phyloP scores from a whole-genome alignment of 371 early-diverging fungal genomes.

The Mucor ambiguus region DNA sequence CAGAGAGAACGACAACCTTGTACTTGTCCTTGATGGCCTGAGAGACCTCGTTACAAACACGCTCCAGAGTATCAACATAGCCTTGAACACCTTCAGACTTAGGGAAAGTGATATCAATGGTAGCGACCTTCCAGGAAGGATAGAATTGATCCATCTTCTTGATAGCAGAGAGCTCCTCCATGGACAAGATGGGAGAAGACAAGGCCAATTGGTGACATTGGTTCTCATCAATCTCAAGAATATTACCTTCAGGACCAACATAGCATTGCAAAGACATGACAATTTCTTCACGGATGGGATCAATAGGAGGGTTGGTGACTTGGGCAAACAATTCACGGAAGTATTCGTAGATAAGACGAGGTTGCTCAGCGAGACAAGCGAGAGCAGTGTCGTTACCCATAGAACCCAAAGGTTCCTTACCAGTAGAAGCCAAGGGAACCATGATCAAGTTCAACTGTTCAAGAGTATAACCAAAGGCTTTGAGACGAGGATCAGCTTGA shows the following conservation, averaged over 20 bases:
- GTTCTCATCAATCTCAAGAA: conserved; percentile 77
- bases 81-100: conserved; percentile 76
- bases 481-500: conserved; percentile 79
- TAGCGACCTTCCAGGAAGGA: conserved; percentile 78
- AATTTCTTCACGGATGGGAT: conserved; percentile 97
- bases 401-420: conserved; percentile 96
- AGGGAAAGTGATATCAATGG: conserved; percentile 88
- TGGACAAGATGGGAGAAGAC: conserved; percentile 84
- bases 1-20: conserved; percentile 86
- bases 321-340: conserved; percentile 97
- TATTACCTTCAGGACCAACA: conserved; percentile 94
- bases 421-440: conserved; percentile 82
- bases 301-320: conserved; percentile 97
- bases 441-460: conserved; percentile 92
- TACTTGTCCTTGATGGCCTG: conserved; percentile 79
- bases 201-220: conserved; percentile 83
- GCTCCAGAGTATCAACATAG: conserved; percentile 77
- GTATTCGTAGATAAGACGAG: conserved; percentile 93
- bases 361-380: conserved; percentile 89
- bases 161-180: conserved; percentile 81
- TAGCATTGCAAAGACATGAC: conserved; percentile 96
- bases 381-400: conserved; percentile 97
- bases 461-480: conserved; percentile 89
- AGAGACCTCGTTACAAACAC: conserved; percentile 83
- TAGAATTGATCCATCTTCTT: conserved; percentile 63